A percentile compares a stretch with the other conserved stretches of the same genome.
Evolutionary conservation across 78 protist species (phyloP).

Genomic region (Dictyostelium discoideum): DNA sequence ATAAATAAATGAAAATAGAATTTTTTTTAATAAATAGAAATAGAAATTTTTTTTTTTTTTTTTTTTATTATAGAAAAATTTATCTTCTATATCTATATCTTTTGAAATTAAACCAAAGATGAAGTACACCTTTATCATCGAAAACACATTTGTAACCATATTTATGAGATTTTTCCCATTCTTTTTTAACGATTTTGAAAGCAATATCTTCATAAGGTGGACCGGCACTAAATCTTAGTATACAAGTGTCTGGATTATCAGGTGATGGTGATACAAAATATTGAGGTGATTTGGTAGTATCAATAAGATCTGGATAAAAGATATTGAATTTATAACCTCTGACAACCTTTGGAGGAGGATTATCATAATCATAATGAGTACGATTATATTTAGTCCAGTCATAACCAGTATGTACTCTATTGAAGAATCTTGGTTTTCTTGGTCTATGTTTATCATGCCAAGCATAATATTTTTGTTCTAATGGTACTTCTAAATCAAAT

Average conservation of each 20-base stretch:
- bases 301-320: slow-evolving; percentile 98
- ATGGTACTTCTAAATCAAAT: slow-evolving; percentile 22
- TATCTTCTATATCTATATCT: slow-evolving; percentile 93
- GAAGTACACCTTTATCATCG: slow-evolving; percentile 95
- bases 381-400: slow-evolving; percentile 97
- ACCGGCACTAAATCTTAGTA: slow-evolving; percentile 95
- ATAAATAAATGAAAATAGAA: too few species aligned
- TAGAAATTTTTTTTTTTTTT: neutral
- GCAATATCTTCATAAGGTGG: slow-evolving; percentile 99
- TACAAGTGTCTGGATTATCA: slow-evolving; percentile 72
- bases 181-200: slow-evolving; percentile 92
- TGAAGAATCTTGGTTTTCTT: slow-evolving; percentile 97
- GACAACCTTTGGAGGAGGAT: slow-evolving; percentile 99
- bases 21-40: neutral
- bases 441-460: slow-evolving; percentile 96
- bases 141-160: slow-evolving; percentile 90
- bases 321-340: slow-evolving; percentile 99
- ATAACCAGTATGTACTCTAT: slow-evolving; percentile 96
- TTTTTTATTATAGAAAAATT: neutral
- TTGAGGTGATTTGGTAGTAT: slow-evolving; percentile 86
- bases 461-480: slow-evolving; percentile 73
- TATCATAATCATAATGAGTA: slow-evolving; percentile 98
- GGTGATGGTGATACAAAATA: slow-evolving; percentile 70
- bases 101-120: slow-evolving; percentile 96
- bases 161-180: slow-evolving; percentile 93